Conservation (phyloP, 345 rosid species). For the Draba incana region DNA sequence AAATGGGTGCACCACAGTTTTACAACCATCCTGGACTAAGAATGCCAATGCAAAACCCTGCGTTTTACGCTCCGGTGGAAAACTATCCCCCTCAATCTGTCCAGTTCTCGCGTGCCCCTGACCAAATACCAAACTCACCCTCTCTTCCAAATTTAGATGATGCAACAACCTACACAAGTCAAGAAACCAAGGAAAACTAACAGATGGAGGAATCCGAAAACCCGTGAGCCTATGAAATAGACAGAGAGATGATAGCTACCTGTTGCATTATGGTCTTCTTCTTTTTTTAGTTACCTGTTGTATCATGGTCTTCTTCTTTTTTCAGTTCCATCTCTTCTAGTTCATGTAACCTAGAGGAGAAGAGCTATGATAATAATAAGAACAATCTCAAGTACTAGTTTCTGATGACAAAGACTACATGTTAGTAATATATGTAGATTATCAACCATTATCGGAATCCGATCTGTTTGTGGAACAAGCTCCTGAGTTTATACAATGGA, state of each 20-base stretch:
- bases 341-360: conserved; percentile 24
- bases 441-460: not conserved
- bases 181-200: not conserved
- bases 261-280: conserved; percentile 7
- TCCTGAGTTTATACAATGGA: conserved; percentile 25
- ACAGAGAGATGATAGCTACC: conserved; percentile 28
- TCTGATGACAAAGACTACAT: conserved; percentile 13
- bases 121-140: conserved; percentile 30
- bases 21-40: conserved; percentile 33
- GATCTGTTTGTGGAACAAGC: conserved; percentile 20
- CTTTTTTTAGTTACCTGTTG: conserved; percentile 23
- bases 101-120: conserved; percentile 15
- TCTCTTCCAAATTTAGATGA: conserved; percentile 27
- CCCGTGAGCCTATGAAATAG: conserved; percentile 28
- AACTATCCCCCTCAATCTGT: conserved; percentile 28
- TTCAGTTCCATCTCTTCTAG: conserved; percentile 11
- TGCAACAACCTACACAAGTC: conserved; percentile 15
- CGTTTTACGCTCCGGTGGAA: conserved; percentile 24
- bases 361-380: not conserved
- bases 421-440: not conserved
- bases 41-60: conserved; percentile 22
- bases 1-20: conserved; percentile 34
- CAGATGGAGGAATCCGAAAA: conserved; percentile 13
- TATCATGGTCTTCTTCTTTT: not conserved
- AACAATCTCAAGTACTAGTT: conserved; percentile 15